A percentile compares a stretch with the other conserved stretches of the same genome.
phyloP scores from a whole-genome alignment of 163 green algal species.

The Scenedesmus sp. region DNA sequence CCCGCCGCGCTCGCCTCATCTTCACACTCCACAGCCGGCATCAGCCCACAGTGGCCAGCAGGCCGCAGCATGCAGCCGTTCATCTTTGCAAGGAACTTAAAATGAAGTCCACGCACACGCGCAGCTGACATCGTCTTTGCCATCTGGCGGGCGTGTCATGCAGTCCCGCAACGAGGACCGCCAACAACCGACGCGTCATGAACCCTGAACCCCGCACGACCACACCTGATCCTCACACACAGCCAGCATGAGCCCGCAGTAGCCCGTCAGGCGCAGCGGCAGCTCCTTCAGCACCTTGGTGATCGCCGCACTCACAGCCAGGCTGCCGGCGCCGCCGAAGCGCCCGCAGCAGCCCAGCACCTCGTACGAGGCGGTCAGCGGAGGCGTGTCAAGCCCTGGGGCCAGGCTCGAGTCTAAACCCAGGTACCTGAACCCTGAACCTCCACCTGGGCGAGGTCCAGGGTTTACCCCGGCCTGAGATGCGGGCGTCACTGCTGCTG shows the following conservation, averaged over 20 bases:
- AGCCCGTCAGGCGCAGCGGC: constrained; percentile 60
- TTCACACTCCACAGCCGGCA: constrained; percentile 77
- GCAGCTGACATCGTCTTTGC: no score
- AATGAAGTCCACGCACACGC: no score
- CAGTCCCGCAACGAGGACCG: constrained; percentile 60
- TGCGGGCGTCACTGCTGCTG: constrained; percentile 18
- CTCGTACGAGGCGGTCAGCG: constrained; percentile 57
- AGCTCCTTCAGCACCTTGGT: constrained; percentile 68
- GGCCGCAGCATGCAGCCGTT: constrained; percentile 57
- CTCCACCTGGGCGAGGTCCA: not conserved
- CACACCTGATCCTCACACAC: constrained; percentile 69
- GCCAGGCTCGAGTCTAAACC: constrained; percentile 69
- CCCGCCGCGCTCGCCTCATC: constrained; percentile 41
- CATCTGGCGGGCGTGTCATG: no score
- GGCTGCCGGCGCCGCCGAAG: constrained; percentile 68
- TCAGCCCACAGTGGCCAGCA: constrained; percentile 70
- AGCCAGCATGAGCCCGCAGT: constrained; percentile 76
- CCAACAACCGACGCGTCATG: constrained; percentile 63
- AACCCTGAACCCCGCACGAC: no score
- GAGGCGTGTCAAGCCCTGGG: constrained; percentile 65
- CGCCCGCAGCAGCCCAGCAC: constrained; percentile 50
- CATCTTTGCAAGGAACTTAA: no score
- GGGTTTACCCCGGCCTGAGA: not conserved
- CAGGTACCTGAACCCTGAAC: constrained; percentile 54
- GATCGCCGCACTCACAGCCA: constrained; percentile 60